Conservation (phyloP, 345 rosid species). For the Viola odorata region DNA sequence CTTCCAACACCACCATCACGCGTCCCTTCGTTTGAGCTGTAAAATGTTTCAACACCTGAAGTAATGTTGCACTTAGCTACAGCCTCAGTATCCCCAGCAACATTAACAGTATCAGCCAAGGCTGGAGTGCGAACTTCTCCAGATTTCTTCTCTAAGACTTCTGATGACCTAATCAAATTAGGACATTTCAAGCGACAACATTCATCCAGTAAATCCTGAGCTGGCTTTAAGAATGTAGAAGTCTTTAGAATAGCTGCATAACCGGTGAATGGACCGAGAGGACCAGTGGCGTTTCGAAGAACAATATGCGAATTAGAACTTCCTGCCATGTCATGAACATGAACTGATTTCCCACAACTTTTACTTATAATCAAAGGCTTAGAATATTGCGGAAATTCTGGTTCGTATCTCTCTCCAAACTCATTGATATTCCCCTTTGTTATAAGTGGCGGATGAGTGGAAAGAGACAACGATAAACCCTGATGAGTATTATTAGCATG, state of each 20-base stretch:
- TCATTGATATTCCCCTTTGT: constrained; percentile 1
- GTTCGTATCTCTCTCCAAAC: constrained; percentile 20
- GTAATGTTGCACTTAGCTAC: constrained; percentile 10
- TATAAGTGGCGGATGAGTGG: constrained; percentile 34
- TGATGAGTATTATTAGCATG: constrained; percentile 26
- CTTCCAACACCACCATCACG: constrained; percentile 26
- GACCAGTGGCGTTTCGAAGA: constrained; percentile 31
- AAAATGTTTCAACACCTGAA: constrained; percentile 19
- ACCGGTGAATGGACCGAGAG: constrained; percentile 74
- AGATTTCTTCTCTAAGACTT: constrained; percentile 13
- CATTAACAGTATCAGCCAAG: constrained; percentile 11
- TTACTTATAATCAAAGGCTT: constrained; percentile 23
- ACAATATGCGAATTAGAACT: constrained; percentile 13
- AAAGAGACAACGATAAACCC: constrained; percentile 49
- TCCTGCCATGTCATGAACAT: constrained; percentile 21
- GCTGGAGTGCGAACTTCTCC: constrained; percentile 22
- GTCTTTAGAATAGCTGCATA: constrained; percentile 58
- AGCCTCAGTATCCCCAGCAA: constrained; percentile 6
- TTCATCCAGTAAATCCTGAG: constrained; percentile 45
- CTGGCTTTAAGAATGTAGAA: constrained; percentile 52
- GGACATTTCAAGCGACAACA: constrained; percentile 24
- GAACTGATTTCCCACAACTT: constrained; percentile 27
- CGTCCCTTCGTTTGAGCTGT: constrained; percentile 22
- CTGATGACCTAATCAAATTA: constrained; percentile 4
- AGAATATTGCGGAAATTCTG: constrained; percentile 11